These are phyloP conservation scores for Lactifluus pinguis DNA, from an alignment of 768 basidiomycete genomes.

Conservation along the genomic window DNA sequence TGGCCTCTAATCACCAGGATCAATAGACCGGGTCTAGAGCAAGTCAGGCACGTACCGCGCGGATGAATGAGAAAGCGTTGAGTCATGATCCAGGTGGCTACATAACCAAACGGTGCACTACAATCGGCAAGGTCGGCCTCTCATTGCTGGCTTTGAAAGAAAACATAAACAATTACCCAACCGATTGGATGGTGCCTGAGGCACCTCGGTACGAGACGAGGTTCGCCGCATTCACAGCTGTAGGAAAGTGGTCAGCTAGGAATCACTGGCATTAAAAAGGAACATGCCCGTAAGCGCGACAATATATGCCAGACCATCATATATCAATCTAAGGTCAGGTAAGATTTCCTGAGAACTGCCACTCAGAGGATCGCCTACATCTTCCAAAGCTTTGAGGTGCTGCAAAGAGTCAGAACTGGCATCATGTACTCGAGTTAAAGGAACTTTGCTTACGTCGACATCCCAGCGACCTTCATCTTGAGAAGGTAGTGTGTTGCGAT, in stretches of 20 bases:
- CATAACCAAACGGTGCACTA: slow-evolving; percentile 27
- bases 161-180: not conserved
- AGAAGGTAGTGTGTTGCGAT: no score
- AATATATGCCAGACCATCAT: no score
- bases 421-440: no score
- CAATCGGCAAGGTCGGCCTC: not conserved
- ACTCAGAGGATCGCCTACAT: slow-evolving; percentile 12
- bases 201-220: slow-evolving; percentile 22
- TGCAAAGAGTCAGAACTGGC: not conserved
- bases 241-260: no score
- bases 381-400: slow-evolving; percentile 21
- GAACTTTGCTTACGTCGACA: no score
- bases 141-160: not conserved
- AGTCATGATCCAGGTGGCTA: slow-evolving; percentile 29
- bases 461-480: no score
- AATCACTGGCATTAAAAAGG: no score
- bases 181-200: slow-evolving; percentile 18
- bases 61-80: slow-evolving; percentile 30
- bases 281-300: no score
- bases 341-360: not conserved
- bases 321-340: slow-evolving; percentile 7
- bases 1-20: not conserved
- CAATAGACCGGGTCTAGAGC: not conserved
- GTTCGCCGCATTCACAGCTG: slow-evolving; percentile 16
- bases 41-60: slow-evolving; percentile 20